Base-by-base conservation (phyloP, 1,284 basidiomycete genomes). In the Takashimella tepidaria region DNA sequence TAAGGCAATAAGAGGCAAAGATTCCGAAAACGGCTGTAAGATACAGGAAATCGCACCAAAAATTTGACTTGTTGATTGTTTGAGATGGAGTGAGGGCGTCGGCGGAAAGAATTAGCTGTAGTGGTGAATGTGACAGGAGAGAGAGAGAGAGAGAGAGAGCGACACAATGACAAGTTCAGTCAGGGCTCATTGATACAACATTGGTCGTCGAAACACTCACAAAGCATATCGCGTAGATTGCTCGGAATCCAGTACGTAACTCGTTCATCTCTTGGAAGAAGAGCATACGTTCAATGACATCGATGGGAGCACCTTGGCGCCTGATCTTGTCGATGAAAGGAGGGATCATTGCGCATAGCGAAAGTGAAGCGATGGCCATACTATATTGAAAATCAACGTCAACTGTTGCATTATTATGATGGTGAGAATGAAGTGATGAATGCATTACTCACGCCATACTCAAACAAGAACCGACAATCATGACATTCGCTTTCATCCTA, bases 201-300 rank as follows among this genome's bases (percentile, higher is more conserved):
- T n/a, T n/a, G n/a, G n/a, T n/a, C n/a, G n/a, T n/a, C n/a, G n/a
- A n/a, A n/a, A 37, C 1, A 62, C 63, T 57, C 43, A 66, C 64
- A 25, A 70, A 59, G 23, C 43, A 37, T 23, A 62, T 45, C 27
- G 60, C 47, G 54, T 69, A 70, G 16, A 60, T 41, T 12, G 60
- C 23, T 4, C 68, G 61, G 47, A 63, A 67, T 37, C 63, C 43
- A 5, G 60, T 63, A 22, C 63, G 45, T 19, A 68, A 56, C 24
- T 60, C 49, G 54, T 69, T 64, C 58, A 66, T 60, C 43, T 63
- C 61, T 12, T 55, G 24, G 55, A 70, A 68, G 57, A 67, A 67
- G 45, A 57, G 51, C 13, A 70, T 50, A 27, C 67, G 60, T 25
- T 64, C 67, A 19, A 66, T 51, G 5, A 70, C 64, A 20, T 70